Conservation (phyloP, 2,329 filamentous ascomycete species). For the Herpomyces periplanetae region DNA sequence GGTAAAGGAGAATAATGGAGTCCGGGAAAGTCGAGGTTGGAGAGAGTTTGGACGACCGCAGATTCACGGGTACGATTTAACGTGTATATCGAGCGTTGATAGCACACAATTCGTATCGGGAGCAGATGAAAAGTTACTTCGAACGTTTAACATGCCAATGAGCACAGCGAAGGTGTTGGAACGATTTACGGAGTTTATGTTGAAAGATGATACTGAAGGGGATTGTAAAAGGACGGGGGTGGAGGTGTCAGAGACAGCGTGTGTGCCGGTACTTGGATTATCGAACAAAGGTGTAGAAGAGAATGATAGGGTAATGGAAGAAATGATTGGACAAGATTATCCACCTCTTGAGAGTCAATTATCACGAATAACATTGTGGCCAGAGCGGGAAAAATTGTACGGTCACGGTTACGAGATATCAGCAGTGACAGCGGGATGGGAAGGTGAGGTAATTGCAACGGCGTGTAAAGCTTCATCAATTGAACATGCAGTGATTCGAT, state of each 20-base stretch:
- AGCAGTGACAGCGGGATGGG: conserved; percentile 34
- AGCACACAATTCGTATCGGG: conserved; percentile 51
- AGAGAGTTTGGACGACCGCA: conserved; percentile 84
- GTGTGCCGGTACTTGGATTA: conserved; percentile 70
- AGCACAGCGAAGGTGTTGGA: conserved; percentile 35
- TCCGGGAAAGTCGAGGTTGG: too few relatives aligned
- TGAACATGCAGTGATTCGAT: conserved; percentile 66
- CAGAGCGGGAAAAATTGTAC: conserved; percentile 80
- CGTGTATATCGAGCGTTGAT: conserved; percentile 46
- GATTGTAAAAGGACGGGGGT: conserved; percentile 5
- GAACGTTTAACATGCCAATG: conserved; percentile 64
- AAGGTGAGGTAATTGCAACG: conserved; percentile 39
- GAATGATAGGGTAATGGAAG: conserved; percentile 10
- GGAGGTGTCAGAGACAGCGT: conserved; percentile 38
- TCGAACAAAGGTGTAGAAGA: conserved; percentile 52
- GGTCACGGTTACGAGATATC: conserved; percentile 93
- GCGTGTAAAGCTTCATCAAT: conserved; percentile 69
- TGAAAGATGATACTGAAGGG: conserved; percentile 6
- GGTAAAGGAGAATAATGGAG: conserved; percentile 14
- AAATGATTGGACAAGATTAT: too few relatives aligned
- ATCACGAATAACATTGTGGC: conserved; percentile 66
- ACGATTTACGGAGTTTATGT: conserved; percentile 20
- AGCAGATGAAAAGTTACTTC: conserved; percentile 85
- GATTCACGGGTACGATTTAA: conserved; percentile 90
- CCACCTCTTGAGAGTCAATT: conserved; percentile 69